Percentiles rank a stretch among this genome's conserved stretches.
These are phyloP conservation scores for Edaphochlamys debaryana DNA, from an alignment of 139 green algal species.

Conservation along the genomic window DNA sequence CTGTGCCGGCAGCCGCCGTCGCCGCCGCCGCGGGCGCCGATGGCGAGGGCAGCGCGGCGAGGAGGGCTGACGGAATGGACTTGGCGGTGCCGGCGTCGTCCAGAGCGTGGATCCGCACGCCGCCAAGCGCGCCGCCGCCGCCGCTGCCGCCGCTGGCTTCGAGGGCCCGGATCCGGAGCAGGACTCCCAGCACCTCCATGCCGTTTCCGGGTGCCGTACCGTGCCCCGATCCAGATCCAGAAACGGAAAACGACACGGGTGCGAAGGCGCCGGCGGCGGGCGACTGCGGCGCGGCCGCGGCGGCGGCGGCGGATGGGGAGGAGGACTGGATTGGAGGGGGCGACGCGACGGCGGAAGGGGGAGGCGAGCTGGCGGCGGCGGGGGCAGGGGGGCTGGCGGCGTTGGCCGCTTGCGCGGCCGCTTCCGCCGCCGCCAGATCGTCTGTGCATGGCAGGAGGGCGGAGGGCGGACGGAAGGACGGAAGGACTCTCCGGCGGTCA, in stretches of 20 bases:
- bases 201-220: no score
- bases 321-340: neutral
- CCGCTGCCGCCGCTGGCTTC: neutral
- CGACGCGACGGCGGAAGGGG: neutral
- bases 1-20: neutral
- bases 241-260: no score
- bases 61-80: neutral
- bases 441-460: no score
- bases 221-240: no score
- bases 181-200: neutral
- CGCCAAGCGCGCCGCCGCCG: neutral
- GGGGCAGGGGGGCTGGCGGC: neutral
- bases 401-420: no score
- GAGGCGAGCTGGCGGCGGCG: no score
- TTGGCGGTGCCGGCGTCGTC: conserved; percentile 10
- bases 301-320: no score
- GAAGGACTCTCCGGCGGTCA: no score
- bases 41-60: neutral
- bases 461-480: no score
- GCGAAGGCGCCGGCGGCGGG: neutral
- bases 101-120: conserved; percentile 15
- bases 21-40: neutral
- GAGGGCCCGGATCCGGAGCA: conserved; percentile 18
- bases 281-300: neutral
- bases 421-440: no score